Conservation (phyloP, 1,139 yeast species). For the Insectozyma bohioensis region DNA sequence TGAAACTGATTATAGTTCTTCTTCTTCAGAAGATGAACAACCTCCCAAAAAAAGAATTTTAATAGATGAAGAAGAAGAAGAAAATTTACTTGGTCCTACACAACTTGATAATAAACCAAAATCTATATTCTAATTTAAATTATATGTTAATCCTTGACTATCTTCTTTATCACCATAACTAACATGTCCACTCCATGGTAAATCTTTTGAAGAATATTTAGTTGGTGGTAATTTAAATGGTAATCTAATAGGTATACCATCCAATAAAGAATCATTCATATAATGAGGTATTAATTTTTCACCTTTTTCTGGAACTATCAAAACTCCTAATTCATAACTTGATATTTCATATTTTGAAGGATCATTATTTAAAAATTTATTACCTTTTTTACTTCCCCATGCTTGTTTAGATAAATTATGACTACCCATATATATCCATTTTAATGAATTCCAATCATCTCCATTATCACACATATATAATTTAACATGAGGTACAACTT, state of each 20-base stretch:
- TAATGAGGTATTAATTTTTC: constrained; percentile 36
- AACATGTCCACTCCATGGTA: constrained; percentile 47
- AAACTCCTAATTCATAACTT: constrained; percentile 61
- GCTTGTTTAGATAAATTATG: constrained; percentile 68
- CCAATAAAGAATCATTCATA: constrained; percentile 30
- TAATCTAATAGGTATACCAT: constrained; percentile 37
- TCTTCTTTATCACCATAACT: constrained; percentile 24
- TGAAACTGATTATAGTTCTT: constrained; percentile 29
- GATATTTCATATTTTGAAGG: constrained; percentile 26
- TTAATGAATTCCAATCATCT: constrained; percentile 48
- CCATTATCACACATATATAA: constrained; percentile 43
- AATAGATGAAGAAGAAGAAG: constrained; percentile 17
- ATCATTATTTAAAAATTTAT: constrained; percentile 16
- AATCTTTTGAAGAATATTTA: constrained; percentile 37
- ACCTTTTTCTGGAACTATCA: constrained; percentile 28
- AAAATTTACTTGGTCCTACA: constrained; percentile 39
- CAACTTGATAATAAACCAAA: constrained; percentile 32
- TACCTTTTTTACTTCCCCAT: constrained; percentile 55
- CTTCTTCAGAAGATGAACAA: constrained; percentile 14
- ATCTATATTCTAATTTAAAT: constrained; percentile 29
- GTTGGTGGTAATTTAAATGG: constrained; percentile 57
- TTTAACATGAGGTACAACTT: constrained; percentile 43
- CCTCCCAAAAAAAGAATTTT: constrained; percentile 11
- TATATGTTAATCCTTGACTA: constrained; percentile 20
- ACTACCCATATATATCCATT: constrained; percentile 68